Evolutionary conservation across 148 eudicot genomes (phyloP).

Genomic region (Rhododendron ovatum): DNA sequence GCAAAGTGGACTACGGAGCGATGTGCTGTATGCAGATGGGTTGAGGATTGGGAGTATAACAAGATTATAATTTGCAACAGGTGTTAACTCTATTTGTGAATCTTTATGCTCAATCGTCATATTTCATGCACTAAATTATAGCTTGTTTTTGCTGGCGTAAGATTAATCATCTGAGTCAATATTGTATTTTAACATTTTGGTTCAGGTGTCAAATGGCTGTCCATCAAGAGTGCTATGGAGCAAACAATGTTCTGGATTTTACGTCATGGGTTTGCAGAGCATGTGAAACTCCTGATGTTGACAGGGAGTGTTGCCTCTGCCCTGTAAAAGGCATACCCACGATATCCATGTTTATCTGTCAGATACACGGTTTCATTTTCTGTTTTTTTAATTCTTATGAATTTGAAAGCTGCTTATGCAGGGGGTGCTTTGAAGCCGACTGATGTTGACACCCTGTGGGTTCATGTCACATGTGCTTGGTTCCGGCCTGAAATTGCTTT

Average conservation of each 20-base stretch:
- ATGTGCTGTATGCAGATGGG: constrained; percentile 96
- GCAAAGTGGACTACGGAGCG: constrained; percentile 94
- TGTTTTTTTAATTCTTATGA: constrained; percentile 8
- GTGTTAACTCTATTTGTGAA: constrained; percentile 26
- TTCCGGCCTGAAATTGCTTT: constrained; percentile 90
- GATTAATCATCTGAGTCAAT: background rate
- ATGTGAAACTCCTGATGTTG: constrained; percentile 66
- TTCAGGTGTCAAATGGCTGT: constrained; percentile 96
- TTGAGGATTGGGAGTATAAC: constrained; percentile 90
- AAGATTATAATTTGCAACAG: constrained; percentile 91
- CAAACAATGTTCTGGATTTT: constrained; percentile 52
- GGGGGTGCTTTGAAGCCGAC: constrained; percentile 99
- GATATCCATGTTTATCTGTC: background rate
- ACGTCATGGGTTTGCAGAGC: constrained; percentile 97
- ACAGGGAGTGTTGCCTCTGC: constrained; percentile 89
- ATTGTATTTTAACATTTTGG: background rate
- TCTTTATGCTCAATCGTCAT: background rate
- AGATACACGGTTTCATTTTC: background rate
- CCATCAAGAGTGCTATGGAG: constrained; percentile 98
- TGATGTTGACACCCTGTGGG: constrained; percentile 78
- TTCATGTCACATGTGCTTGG: constrained; percentile 99
- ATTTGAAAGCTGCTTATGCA: constrained; percentile 25
- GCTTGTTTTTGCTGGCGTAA: background rate
- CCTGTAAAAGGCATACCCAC: constrained; percentile 73
- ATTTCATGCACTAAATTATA: background rate